phyloP scores from a whole-genome alignment of 176 grass and related monocot species.

The Triticum dicoccoides region DNA sequence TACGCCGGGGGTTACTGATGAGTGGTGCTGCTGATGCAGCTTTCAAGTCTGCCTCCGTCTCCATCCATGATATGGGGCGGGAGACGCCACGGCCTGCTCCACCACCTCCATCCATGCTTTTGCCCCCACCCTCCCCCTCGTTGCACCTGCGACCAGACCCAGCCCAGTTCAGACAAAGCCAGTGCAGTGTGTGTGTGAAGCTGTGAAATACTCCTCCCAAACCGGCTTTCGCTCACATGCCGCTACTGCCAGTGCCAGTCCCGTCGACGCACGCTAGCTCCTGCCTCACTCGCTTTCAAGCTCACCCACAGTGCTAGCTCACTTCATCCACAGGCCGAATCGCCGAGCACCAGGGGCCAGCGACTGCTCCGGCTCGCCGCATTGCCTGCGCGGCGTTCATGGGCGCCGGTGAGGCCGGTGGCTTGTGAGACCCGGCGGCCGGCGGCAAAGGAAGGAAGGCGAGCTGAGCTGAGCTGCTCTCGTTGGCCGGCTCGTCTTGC shows the following conservation, averaged over 20 bases:
- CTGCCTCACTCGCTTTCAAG: not conserved
- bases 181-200: not conserved
- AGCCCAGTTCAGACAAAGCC: not conserved
- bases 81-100: not conserved
- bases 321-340: not conserved
- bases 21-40: not conserved
- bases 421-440: not conserved
- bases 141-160: slow-evolving; percentile 23
- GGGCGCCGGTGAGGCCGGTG: not conserved
- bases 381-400: not conserved
- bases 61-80: not conserved
- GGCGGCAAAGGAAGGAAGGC: not conserved
- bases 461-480: not conserved
- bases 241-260: not conserved
- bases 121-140: slow-evolving; percentile 14
- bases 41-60: not conserved
- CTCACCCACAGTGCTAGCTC: not conserved
- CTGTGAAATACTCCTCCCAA: not conserved
- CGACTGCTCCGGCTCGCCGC: not conserved
- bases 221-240: not conserved
- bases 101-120: not conserved
- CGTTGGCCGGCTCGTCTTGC: slow-evolving; percentile 6
- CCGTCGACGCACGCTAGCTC: not conserved
- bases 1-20: slow-evolving; percentile 4
- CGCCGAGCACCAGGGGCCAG: no score